A percentile compares a stretch with the other conserved stretches of the same genome.
These are phyloP conservation scores for Athelia sp. DNA, from an alignment of 1,284 basidiomycete genomes.

Conservation along the genomic window DNA sequence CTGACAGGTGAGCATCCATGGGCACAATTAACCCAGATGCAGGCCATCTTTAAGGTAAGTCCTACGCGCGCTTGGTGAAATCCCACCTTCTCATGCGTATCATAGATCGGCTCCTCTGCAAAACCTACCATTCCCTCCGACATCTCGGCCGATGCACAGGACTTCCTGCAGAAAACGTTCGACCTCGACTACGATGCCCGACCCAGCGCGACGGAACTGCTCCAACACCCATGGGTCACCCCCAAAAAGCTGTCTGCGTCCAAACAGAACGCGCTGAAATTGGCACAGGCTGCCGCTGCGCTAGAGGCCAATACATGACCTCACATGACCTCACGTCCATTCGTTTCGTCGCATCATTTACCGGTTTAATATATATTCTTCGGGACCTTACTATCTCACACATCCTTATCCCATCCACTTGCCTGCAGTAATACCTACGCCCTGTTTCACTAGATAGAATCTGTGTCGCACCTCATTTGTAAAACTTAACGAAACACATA, in stretches of 20 bases:
- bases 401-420: too few relatives aligned
- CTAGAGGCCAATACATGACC: not conserved
- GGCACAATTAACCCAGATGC: conserved; percentile 98
- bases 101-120: conserved; percentile 82
- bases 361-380: not conserved
- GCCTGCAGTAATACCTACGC: too few relatives aligned
- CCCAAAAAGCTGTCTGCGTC: conserved; percentile 25
- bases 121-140: conserved; percentile 85
- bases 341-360: not conserved
- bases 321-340: too few relatives aligned
- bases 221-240: conserved; percentile 72
- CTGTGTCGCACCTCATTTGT: too few relatives aligned
- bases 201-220: conserved; percentile 73
- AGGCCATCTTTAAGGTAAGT: conserved; percentile 90
- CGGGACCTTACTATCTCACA: too few relatives aligned
- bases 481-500: too few relatives aligned
- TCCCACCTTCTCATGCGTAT: conserved; percentile 1
- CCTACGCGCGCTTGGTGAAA: not conserved
- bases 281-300: not conserved
- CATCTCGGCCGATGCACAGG: conserved; percentile 80
- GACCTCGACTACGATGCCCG: conserved; percentile 80
- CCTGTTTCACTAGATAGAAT: too few relatives aligned
- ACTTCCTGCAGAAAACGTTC: conserved; percentile 83
- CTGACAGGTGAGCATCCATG: conserved; percentile 96
- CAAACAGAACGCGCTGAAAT: not conserved